phyloP scores from a whole-genome alignment of 352 stramenopile species.

The Phytophthora niederhauseri region DNA sequence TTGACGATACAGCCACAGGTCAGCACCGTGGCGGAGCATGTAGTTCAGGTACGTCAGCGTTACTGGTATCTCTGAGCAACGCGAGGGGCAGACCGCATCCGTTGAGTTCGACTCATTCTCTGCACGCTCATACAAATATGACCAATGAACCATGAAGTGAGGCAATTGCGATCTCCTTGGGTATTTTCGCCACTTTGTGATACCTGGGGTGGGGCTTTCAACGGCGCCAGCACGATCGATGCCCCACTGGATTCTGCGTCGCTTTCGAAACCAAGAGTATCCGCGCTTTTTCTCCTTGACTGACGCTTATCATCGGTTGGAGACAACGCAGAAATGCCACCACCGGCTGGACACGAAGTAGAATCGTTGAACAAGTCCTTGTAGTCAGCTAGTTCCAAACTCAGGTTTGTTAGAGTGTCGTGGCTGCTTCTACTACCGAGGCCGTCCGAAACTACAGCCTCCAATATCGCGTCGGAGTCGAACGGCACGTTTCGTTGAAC shows the following conservation, averaged over 20 bases:
- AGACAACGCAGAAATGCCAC: background rate
- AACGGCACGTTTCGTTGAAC: constrained; percentile 21
- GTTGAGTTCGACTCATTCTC: constrained; percentile 9
- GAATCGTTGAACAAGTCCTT: constrained; percentile 12
- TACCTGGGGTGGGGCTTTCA: constrained; percentile 15
- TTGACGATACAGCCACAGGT: background rate
- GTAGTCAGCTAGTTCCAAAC: constrained; percentile 26
- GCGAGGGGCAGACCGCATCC: constrained; percentile 9
- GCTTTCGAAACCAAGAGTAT: background rate
- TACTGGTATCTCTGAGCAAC: constrained; percentile 37
- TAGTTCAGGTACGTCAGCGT: background rate
- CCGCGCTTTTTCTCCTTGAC: background rate
- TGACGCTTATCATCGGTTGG: background rate
- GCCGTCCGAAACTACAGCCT: background rate
- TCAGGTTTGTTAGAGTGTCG: constrained; percentile 10
- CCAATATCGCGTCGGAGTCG: constrained; percentile 24
- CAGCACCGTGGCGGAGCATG: background rate
- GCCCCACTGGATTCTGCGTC: background rate
- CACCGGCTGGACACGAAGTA: background rate
- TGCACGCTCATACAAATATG: constrained; percentile 3
- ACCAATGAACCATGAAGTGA: background rate
- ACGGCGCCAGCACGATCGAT: constrained; percentile 8
- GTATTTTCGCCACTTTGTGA: background rate
- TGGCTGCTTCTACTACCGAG: constrained; percentile 1
- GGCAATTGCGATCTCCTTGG: background rate